Conservation (phyloP, 2,329 filamentous ascomycete genomes). For the Fusarium compactum region DNA sequence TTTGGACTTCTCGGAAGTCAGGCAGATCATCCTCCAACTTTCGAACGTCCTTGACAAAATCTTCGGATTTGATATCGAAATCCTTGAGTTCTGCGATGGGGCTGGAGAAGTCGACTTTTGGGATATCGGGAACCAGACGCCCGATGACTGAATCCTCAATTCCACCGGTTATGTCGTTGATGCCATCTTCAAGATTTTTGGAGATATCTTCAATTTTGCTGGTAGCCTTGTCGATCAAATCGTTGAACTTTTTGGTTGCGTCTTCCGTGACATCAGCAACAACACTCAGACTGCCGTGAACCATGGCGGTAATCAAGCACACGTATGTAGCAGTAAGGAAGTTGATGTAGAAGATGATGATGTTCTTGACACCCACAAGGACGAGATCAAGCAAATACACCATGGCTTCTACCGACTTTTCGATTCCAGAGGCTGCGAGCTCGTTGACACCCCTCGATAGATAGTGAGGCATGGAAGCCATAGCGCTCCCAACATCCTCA, state of each 20-base stretch:
- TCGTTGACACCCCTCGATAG: conserved; percentile 90
- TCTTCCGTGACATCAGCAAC: conserved; percentile 66
- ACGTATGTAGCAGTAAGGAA: conserved; percentile 91
- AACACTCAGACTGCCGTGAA: conserved; percentile 81
- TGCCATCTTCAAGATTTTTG: conserved; percentile 59
- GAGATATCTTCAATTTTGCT: conserved; percentile 69
- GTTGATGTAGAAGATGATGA: conserved; percentile 92
- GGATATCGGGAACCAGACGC: conserved; percentile 60
- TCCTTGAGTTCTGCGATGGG: conserved; percentile 75
- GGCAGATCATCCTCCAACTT: conserved; percentile 84
- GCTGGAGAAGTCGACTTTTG: conserved; percentile 72
- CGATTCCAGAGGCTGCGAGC: conserved; percentile 82
- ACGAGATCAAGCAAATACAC: conserved; percentile 82
- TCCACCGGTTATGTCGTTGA: conserved; percentile 62
- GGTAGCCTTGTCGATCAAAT: conserved; percentile 67
- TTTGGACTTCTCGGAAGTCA: conserved; percentile 84
- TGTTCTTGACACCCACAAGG: conserved; percentile 84
- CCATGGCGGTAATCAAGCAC: conserved; percentile 86
- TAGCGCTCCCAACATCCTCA: conserved; percentile 90
- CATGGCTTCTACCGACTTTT: conserved; percentile 82
- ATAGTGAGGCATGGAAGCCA: conserved; percentile 99
- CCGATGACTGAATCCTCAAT: conserved; percentile 62
- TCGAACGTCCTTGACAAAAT: conserved; percentile 75
- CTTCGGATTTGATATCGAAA: conserved; percentile 74
- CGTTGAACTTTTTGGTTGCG: conserved; percentile 63